These are phyloP conservation scores for Metarhizium guizhouense DNA, from an alignment of 2,329 filamentous ascomycete species.

Conservation along the genomic window DNA sequence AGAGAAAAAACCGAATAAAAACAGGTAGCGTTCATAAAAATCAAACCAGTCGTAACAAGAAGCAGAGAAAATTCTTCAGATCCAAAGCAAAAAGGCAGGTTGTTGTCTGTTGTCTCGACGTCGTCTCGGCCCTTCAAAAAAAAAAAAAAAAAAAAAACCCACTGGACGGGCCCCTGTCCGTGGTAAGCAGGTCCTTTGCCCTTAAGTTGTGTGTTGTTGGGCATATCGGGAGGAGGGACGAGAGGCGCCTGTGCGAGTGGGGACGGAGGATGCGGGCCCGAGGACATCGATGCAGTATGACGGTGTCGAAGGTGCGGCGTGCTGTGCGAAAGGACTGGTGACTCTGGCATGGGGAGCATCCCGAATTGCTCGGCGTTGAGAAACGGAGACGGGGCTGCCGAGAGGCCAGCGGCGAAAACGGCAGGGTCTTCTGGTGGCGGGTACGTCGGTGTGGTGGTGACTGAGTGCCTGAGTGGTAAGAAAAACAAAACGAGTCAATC, in stretches of 20 bases:
- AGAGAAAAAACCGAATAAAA: not conserved
- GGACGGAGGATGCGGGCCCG: constrained; percentile 25
- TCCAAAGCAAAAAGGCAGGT: constrained; percentile 14
- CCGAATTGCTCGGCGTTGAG: constrained; percentile 32
- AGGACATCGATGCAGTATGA: constrained; percentile 26
- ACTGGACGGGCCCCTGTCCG: not conserved
- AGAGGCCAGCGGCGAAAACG: constrained; percentile 25
- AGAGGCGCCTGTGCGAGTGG: constrained; percentile 24
- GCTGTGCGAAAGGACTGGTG: constrained; percentile 27
- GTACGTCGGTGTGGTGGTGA: constrained; percentile 35
- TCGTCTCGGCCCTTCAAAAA: not conserved
- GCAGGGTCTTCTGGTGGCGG: constrained; percentile 34
- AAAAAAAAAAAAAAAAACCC: not conserved
- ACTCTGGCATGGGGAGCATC: constrained; percentile 37
- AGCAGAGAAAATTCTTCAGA: not conserved
- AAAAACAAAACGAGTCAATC: constrained; percentile 39
- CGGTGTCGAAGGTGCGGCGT: constrained; percentile 27
- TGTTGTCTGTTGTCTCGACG: constrained; percentile 5
- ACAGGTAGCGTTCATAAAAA: constrained; percentile 2
- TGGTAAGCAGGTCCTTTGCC: constrained; percentile 19
- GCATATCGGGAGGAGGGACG: constrained; percentile 11
- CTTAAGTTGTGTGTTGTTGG: constrained; percentile 11
- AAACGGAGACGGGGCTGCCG: constrained; percentile 35
- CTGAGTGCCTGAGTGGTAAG: constrained; percentile 38
- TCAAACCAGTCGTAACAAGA: not conserved